phyloP scores from a whole-genome alignment of 352 stramenopile genomes.

The Stramenopiles sp. region DNA sequence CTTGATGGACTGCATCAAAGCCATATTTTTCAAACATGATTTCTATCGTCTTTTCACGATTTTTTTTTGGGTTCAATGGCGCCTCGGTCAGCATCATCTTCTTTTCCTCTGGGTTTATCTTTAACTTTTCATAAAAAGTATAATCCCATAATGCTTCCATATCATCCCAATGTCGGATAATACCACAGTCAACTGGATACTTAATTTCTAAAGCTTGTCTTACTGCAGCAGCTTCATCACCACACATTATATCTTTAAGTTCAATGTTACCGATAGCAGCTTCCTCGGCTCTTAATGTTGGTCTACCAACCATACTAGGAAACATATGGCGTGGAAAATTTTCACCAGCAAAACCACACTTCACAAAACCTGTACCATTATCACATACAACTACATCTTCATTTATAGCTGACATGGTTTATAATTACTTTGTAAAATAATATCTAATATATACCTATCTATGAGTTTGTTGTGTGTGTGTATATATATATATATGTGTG shows the following conservation, averaged over 20 bases:
- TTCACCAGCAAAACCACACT: slow-evolving; percentile 73
- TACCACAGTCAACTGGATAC: slow-evolving; percentile 80
- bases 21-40: not conserved
- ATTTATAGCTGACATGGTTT: too few species aligned
- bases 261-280: slow-evolving; percentile 25
- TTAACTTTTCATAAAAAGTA: not conserved
- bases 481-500: too few species aligned
- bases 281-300: slow-evolving; percentile 77
- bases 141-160: not conserved
- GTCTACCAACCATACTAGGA: slow-evolving; percentile 72
- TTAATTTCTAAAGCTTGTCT: slow-evolving; percentile 57
- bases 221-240: slow-evolving; percentile 52
- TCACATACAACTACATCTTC: slow-evolving; percentile 64
- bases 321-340: slow-evolving; percentile 84
- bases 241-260: slow-evolving; percentile 76
- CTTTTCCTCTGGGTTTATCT: not conserved
- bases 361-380: slow-evolving; percentile 66
- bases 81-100: not conserved
- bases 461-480: too few species aligned
- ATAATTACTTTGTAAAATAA: too few species aligned
- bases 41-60: not conserved
- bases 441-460: too few species aligned
- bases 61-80: not conserved
- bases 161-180: not conserved
- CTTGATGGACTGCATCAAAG: not conserved